Conservation (phyloP, 2,329 filamentous ascomycete species). For the Massarina eburnea region DNA sequence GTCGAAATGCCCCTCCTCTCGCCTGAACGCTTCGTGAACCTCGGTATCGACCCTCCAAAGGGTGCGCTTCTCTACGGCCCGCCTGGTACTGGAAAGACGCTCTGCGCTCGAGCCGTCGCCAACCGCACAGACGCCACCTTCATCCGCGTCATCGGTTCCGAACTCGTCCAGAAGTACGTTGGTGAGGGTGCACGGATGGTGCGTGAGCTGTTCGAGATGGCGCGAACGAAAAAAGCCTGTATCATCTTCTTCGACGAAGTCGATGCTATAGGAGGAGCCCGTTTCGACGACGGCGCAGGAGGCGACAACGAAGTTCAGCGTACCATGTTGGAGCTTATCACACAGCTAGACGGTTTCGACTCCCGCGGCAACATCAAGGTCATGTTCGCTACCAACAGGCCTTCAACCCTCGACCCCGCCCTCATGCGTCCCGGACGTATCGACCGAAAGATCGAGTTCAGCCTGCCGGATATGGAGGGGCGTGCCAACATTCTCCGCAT, state of each 20-base stretch:
- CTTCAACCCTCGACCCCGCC: constrained; percentile 92
- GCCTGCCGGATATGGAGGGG: constrained; percentile 92
- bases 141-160: constrained; percentile 96
- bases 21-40: constrained; percentile 93
- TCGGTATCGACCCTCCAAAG: constrained; percentile 99
- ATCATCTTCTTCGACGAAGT: constrained; percentile 99
- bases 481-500: constrained; percentile 97
- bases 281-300: constrained; percentile 94
- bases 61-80: constrained; percentile 95
- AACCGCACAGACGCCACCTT: constrained; percentile 98
- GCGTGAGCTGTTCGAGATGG: constrained; percentile 98
- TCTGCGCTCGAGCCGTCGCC: constrained; percentile 94
- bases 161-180: constrained; percentile 98
- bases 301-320: constrained; percentile 97
- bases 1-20: constrained; percentile 98
- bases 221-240: constrained; percentile 97
- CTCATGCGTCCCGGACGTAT: constrained; percentile 97
- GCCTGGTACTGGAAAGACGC: constrained; percentile 97
- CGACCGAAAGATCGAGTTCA: constrained; percentile 98
- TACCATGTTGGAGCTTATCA: constrained; percentile 98
- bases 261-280: constrained; percentile 90
- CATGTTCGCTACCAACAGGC: constrained; percentile 98
- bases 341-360: constrained; percentile 94
- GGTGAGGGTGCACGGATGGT: constrained; percentile 99
- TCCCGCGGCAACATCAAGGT: constrained; percentile 98